Evolutionary conservation across 2,329 filamentous ascomycete genomes (phyloP).

Genomic region (Elsinoe ampelina): DNA sequence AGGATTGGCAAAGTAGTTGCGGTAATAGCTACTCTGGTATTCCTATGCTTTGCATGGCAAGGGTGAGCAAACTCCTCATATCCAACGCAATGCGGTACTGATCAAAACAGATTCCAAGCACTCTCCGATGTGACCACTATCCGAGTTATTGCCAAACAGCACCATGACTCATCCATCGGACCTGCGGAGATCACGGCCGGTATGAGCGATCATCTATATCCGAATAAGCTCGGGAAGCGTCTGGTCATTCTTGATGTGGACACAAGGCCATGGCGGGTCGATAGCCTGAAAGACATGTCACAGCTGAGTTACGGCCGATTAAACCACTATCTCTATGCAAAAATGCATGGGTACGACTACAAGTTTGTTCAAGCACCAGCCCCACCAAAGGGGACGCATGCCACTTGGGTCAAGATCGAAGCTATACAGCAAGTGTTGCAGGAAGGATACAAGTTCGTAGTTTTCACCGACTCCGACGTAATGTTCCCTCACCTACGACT

Average conservation of each 20-base stretch:
- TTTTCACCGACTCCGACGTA: conserved; percentile 39
- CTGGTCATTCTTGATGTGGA: conserved; percentile 7
- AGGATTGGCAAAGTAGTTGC: background rate
- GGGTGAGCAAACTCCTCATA: background rate
- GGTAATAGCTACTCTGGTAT: background rate
- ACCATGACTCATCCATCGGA: background rate
- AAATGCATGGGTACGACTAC: conserved; percentile 43
- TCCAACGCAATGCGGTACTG: background rate
- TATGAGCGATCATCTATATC: background rate
- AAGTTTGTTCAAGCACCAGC: conserved; percentile 37
- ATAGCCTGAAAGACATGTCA: background rate
- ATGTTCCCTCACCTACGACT: conserved; percentile 35
- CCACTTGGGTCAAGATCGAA: conserved; percentile 39
- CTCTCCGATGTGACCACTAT: background rate
- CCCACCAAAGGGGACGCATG: conserved; percentile 32
- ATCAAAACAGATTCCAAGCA: background rate
- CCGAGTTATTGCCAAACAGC: background rate
- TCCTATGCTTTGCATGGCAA: background rate
- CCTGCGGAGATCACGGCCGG: background rate
- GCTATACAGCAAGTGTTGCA: conserved; percentile 28
- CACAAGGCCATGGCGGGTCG: background rate
- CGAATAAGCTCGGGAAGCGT: background rate
- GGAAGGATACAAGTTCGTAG: conserved; percentile 32
- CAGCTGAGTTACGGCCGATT: background rate
- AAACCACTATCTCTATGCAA: conserved; percentile 34